These are phyloP conservation scores for Solanum chiquidenum DNA, from an alignment of 257 asterid genomes.

Conservation along the genomic window DNA sequence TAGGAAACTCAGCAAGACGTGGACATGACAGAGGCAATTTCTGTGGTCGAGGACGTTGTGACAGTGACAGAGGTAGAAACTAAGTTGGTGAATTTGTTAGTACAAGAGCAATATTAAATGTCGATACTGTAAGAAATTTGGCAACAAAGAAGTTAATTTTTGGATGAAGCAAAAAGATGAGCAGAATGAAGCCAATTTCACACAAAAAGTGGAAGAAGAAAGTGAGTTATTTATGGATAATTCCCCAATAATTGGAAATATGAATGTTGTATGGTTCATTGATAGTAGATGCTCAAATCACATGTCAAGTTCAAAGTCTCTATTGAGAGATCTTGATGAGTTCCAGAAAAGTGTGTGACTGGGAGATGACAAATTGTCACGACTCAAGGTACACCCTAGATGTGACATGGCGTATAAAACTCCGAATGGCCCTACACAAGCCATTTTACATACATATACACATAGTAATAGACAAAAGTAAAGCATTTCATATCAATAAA, in stretches of 20 bases:
- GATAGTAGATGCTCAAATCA: background rate
- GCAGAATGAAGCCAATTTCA: too few species aligned
- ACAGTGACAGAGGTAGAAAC: background rate
- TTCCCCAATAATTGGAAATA: too few species aligned
- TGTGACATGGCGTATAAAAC: too few species aligned
- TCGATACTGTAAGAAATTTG: background rate
- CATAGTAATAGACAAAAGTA: too few species aligned
- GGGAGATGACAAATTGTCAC: too few species aligned
- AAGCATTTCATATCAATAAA: too few species aligned
- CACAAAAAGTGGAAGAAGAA: background rate
- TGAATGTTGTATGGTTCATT: background rate
- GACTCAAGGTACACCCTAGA: too few species aligned
- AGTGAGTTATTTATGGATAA: background rate
- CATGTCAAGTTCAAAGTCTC: background rate
- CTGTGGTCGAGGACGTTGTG: background rate
- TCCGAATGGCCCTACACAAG: too few species aligned
- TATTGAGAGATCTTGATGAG: background rate
- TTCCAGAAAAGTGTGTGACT: too few species aligned
- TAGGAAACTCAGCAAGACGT: background rate
- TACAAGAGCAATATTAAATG: background rate
- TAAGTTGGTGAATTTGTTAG: background rate
- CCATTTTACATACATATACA: too few species aligned
- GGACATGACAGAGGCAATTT: background rate
- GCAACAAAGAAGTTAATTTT: background rate
- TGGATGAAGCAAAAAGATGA: background rate